Evolutionary conservation across 352 stramenopile genomes (phyloP), one percentile per base, ranked within the genome.

Genomic region (Phytopythium mirpurense): DNA sequence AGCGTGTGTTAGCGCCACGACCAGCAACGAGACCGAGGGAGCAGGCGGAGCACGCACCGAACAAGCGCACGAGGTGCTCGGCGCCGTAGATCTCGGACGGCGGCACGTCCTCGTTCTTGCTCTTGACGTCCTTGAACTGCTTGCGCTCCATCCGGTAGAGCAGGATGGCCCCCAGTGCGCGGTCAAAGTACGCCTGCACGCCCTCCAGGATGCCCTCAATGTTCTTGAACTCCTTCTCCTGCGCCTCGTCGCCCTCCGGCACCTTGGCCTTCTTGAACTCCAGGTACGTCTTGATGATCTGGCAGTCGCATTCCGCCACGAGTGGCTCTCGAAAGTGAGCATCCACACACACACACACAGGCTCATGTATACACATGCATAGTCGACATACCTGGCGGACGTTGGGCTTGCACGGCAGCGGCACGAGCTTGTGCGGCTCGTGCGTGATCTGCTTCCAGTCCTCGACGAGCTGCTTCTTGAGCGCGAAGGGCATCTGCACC

Each of bases 391-490:
- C 72, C 64, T 76, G 67, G 3, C 62, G 57, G 5, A 88, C 81
- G 21, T 66, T 89, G n/a, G 84, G 78, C 56, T 90, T 87, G 38
- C 87, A 67, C 10, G 88, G 86, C 53, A 96, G 56, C 16, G 83
- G 76, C 34, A 95, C 86, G 51, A 96, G 78, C 52, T 85, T 77
- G 46, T 82, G 68, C 10, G 81, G 76, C 37, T 82, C 71, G 23
- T 91, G 81, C n/a, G 81, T 91, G 37, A 92, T 65, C 42, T 88
- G 70, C 58, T 93, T 91, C 88, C 88, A 96, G 79, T 96, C 88
- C 56, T 93, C 83, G 8, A 96, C 85, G 43, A 96, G 78, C 57
- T 95, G 84, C 58, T 95, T 96, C 78, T 96, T 96, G 53, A 96
- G 79, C 43, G 84, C 89, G 59, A 96, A 96, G 5, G 88, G 88